Conservation (phyloP, 164 flowering plant genomes). For the Akebia trifoliata region DNA sequence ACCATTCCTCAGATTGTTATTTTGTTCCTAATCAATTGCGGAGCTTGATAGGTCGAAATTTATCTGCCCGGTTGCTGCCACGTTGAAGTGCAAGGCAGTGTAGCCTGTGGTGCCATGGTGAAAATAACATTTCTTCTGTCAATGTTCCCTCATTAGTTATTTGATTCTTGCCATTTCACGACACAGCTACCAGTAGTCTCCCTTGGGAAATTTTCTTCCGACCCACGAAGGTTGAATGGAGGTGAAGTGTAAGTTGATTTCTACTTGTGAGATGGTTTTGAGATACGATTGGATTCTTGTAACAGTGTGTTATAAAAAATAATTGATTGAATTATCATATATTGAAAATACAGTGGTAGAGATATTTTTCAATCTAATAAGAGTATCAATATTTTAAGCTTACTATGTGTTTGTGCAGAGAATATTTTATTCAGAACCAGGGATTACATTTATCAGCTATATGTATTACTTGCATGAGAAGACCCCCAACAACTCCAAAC, state of each 20-base stretch:
- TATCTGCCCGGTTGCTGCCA: slow-evolving; percentile 10
- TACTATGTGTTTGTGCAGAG: too few species aligned
- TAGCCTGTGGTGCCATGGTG: slow-evolving; percentile 10
- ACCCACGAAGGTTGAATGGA: slow-evolving; percentile 13
- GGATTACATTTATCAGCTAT: too few species aligned
- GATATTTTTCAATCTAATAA: too few species aligned
- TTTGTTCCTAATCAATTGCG: slow-evolving; percentile 14
- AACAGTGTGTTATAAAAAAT: too few species aligned
- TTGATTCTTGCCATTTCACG: slow-evolving; percentile 22
- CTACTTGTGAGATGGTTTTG: slow-evolving; percentile 9
- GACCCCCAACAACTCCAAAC: too few species aligned
- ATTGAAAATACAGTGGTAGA: too few species aligned
- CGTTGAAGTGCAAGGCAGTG: slow-evolving; percentile 12
- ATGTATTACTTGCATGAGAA: too few species aligned
- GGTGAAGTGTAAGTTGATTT: slow-evolving; percentile 7
- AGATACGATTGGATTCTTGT: too few species aligned
- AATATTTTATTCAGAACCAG: too few species aligned
- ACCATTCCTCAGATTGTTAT: slow-evolving; percentile 39
- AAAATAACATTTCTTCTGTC: slow-evolving; percentile 2
- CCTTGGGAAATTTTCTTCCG: slow-evolving; percentile 16
- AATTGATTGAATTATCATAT: too few species aligned
- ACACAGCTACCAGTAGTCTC: slow-evolving; percentile 10
- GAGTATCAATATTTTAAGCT: too few species aligned
- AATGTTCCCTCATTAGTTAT: slow-evolving; percentile 2
- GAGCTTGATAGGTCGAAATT: slow-evolving; percentile 1